phyloP scores from a whole-genome alignment of 148 eudicot genomes.

The Arbutus unedo region DNA sequence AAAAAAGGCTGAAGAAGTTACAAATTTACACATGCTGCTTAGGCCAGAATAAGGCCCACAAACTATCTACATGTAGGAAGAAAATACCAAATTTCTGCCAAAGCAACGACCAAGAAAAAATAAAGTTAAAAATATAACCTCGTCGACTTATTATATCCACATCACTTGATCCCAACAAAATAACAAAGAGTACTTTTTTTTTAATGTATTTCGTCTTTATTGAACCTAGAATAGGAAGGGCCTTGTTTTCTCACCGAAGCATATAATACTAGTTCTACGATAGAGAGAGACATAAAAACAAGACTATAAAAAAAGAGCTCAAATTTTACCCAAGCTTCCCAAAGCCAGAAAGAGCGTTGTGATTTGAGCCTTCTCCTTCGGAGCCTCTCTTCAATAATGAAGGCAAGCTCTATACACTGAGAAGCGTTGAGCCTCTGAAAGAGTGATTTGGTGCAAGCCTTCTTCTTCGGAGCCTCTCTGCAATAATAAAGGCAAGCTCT shows the following conservation, averaged over 20 bases:
- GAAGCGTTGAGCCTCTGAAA: not conserved
- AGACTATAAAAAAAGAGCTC: not conserved
- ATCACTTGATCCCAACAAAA: not conserved
- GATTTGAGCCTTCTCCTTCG: slow-evolving; percentile 22
- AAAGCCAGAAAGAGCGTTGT: slow-evolving; percentile 22
- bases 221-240: not conserved
- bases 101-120: not conserved
- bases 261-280: not conserved
- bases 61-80: not conserved
- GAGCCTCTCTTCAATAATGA: not conserved
- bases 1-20: too few relatives aligned
- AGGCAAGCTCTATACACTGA: not conserved
- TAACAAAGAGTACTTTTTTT: not conserved
- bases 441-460: slow-evolving; percentile 22
- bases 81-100: not conserved
- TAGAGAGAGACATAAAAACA: not conserved
- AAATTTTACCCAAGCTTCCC: slow-evolving; percentile 8
- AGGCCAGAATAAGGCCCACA: not conserved
- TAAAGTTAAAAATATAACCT: not conserved
- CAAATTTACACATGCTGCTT: not conserved
- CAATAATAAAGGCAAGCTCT: slow-evolving; percentile 72
- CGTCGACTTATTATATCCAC: not conserved
- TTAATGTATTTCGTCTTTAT: not conserved
- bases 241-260: not conserved
- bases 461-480: slow-evolving; percentile 73